Evolutionary conservation across 768 basidiomycete genomes (phyloP).

Genomic region (Mycena floridula): DNA sequence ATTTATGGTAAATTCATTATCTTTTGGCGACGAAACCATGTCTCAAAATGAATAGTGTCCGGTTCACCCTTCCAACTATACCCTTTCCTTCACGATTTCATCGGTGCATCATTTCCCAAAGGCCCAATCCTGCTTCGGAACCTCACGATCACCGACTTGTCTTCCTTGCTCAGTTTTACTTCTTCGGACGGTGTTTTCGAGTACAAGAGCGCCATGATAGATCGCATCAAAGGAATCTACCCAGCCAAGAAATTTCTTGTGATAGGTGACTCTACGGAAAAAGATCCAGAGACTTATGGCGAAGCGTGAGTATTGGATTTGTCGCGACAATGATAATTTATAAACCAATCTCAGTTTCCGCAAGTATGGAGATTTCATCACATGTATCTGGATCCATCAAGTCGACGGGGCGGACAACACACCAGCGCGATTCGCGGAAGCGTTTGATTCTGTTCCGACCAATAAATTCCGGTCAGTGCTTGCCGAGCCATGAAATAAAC

Average conservation of each 20-base stretch:
- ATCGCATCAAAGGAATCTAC: slow-evolving; percentile 33
- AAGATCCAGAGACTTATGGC: slow-evolving; percentile 39
- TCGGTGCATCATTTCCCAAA: slow-evolving; percentile 27
- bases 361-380: slow-evolving; percentile 29
- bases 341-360: slow-evolving; percentile 20
- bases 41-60: no score
- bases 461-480: no score
- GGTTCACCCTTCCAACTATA: slow-evolving; percentile 40
- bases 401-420: slow-evolving; percentile 38
- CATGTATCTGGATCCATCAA: slow-evolving; percentile 38
- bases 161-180: neutral
- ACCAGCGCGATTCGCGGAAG: slow-evolving; percentile 26
- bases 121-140: slow-evolving; percentile 35
- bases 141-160: slow-evolving; percentile 24
- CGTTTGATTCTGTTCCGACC: slow-evolving; percentile 28
- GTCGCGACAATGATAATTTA: neutral
- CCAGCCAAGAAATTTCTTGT: slow-evolving; percentile 36
- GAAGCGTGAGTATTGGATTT: slow-evolving; percentile 25
- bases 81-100: slow-evolving; percentile 36
- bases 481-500: no score
- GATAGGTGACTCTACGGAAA: slow-evolving; percentile 39
- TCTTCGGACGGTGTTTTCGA: slow-evolving; percentile 7
- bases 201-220: slow-evolving; percentile 32
- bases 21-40: no score
- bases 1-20: no score